Conservation (phyloP, 108 stramenopile genomes). For the Cyclostephanos tholiformis region DNA sequence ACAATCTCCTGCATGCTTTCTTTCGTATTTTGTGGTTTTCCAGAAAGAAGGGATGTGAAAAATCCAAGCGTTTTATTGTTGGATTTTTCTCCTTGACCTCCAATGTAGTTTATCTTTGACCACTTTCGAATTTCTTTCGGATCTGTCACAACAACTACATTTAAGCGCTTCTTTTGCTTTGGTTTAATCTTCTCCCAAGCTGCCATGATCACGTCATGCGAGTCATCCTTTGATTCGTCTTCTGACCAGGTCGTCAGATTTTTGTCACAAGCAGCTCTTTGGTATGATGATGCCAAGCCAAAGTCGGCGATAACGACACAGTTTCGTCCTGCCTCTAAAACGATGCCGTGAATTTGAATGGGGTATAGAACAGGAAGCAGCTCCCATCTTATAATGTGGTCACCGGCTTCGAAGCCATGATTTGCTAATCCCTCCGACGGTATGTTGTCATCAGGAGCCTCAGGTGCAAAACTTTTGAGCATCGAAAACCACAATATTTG, state of each 20-base stretch:
- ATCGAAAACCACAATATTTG: conserved; percentile 38
- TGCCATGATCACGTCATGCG: conserved; percentile 43
- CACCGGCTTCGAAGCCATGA: conserved; percentile 57
- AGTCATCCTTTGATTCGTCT: conserved; percentile 29
- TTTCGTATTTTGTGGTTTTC: conserved; percentile 11
- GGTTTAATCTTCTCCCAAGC: conserved; percentile 57
- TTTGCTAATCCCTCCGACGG: conserved; percentile 27
- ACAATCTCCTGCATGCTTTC: conserved; percentile 6
- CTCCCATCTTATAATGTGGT: conserved; percentile 65
- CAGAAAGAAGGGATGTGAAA: conserved; percentile 22
- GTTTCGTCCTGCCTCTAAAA: conserved; percentile 47
- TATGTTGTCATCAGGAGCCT: conserved; percentile 9
- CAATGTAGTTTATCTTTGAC: conserved; percentile 50
- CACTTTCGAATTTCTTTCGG: conserved; percentile 56
- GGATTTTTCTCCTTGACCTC: conserved; percentile 34
- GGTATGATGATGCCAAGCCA: conserved; percentile 46
- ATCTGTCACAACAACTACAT: conserved; percentile 53
- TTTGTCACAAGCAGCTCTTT: conserved; percentile 12
- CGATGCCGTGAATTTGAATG: conserved; percentile 59
- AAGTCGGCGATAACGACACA: conserved; percentile 52
- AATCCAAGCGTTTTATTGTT: conserved; percentile 30
- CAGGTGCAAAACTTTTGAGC: conserved; percentile 22
- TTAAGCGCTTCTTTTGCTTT: conserved; percentile 53
- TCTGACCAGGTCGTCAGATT: conserved; percentile 33
- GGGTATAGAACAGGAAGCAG: conserved; percentile 57